Evolutionary conservation across 306 rosid genomes (phyloP).

Genomic region (Cucumis melo): DNA sequence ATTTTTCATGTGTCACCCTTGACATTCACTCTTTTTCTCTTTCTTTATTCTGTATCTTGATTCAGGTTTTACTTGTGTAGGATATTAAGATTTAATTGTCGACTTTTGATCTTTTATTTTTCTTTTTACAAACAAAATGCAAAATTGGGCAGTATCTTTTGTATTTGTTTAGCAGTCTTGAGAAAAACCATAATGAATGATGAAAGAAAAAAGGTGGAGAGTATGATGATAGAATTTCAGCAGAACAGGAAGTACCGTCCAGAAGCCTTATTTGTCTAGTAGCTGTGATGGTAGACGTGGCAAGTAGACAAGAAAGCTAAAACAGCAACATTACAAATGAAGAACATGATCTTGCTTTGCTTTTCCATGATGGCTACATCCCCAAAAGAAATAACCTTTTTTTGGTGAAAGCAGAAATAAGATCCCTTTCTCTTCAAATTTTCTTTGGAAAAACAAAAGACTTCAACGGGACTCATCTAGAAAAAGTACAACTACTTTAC

Average conservation of each 20-base stretch:
- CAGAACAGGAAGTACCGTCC: not conserved
- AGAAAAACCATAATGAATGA: too few species aligned
- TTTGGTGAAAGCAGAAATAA: not conserved
- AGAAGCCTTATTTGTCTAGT: not conserved
- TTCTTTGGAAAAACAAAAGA: not conserved
- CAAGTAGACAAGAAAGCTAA: not conserved
- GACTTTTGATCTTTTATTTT: not conserved
- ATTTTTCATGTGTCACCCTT: not conserved
- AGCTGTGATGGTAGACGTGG: not conserved
- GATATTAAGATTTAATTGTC: not conserved
- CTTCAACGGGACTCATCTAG: not conserved
- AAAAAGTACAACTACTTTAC: not conserved
- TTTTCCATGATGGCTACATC: not conserved
- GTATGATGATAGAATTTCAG: not conserved
- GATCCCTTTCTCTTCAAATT: not conserved
- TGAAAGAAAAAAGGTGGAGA: too few species aligned
- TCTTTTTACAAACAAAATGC: not conserved
- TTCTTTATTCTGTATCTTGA: not conserved
- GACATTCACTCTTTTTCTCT: not conserved
- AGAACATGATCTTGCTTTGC: not conserved
- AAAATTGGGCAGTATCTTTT: not conserved
- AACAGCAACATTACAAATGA: not conserved
- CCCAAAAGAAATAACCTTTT: not conserved
- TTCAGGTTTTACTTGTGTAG: not conserved
- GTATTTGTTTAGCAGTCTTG: not conserved